A percentile compares a stretch with the other conserved stretches of the same genome.
Conservation (phyloP, 1,284 basidiomycete genomes). For the Ustilago bromivora region DNA sequence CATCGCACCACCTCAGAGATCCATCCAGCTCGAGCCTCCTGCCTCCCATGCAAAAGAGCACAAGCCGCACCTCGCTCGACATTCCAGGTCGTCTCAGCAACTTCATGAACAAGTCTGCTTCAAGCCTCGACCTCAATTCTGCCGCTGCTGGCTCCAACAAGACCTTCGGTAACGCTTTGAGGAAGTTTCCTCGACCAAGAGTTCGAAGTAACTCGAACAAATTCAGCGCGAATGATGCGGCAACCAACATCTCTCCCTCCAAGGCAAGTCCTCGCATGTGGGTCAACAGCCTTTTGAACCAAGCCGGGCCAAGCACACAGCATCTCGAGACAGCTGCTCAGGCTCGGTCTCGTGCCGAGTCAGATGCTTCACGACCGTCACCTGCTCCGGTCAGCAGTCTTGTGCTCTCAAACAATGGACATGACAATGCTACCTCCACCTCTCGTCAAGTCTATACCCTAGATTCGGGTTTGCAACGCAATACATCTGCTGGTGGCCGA, state of each 20-base stretch:
- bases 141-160: slow-evolving; percentile 18
- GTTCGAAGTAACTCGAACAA: slow-evolving; percentile 27
- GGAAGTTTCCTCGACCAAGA: slow-evolving; percentile 38
- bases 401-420: slow-evolving; percentile 17
- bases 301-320: slow-evolving; percentile 22
- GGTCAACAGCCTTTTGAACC: slow-evolving; percentile 43
- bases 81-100: slow-evolving; percentile 39
- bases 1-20: background rate
- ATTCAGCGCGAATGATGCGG: slow-evolving; percentile 7
- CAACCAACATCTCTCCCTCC: slow-evolving; percentile 17
- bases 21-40: slow-evolving; percentile 32
- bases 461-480: slow-evolving; percentile 39
- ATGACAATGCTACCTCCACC: slow-evolving; percentile 1
- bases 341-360: slow-evolving; percentile 27
- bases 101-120: slow-evolving; percentile 41
- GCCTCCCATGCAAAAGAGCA: slow-evolving; percentile 31
- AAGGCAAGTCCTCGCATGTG: slow-evolving; percentile 46
- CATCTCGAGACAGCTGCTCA: slow-evolving; percentile 44
- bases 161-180: slow-evolving; percentile 21
- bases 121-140: slow-evolving; percentile 36
- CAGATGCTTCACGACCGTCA: slow-evolving; percentile 21
- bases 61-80: slow-evolving; percentile 47
- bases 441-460: slow-evolving; percentile 35
- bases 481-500: slow-evolving; percentile 13
- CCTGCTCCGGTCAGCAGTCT: slow-evolving; percentile 41